phyloP scores from a whole-genome alignment of 306 rosid genomes.

The Albizia julibrissin region DNA sequence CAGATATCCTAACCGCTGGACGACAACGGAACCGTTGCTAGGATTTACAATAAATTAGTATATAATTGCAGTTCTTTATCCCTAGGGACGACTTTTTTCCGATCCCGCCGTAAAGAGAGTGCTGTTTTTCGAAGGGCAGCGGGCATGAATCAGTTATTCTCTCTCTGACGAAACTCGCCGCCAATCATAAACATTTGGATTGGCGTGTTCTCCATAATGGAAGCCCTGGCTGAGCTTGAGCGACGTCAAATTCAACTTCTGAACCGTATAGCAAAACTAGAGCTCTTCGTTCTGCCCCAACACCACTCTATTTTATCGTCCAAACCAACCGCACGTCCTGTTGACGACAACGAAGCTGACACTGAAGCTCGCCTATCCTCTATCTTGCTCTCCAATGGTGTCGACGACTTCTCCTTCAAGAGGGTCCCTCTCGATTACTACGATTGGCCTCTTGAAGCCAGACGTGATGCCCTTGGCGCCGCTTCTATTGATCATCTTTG shows the following conservation, averaged over 20 bases:
- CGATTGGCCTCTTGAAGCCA: constrained; percentile 79
- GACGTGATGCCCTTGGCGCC: constrained; percentile 70
- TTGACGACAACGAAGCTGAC: constrained; percentile 23
- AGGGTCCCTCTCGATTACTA: constrained; percentile 74
- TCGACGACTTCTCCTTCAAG: constrained; percentile 71
- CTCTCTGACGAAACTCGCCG: background rate
- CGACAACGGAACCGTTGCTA: constrained; percentile 62
- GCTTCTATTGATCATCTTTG: constrained; percentile 82
- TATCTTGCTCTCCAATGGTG: constrained; percentile 54
- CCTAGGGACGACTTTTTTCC: background rate
- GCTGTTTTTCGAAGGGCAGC: background rate
- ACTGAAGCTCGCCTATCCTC: constrained; percentile 73
- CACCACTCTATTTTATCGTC: constrained; percentile 9
- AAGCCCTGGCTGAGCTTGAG: constrained; percentile 53
- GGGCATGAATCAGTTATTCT: background rate
- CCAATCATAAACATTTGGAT: background rate
- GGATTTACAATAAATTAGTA: rapidly evolving
- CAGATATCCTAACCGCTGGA: constrained; percentile 99
- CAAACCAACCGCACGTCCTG: background rate
- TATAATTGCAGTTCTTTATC: rapidly evolving
- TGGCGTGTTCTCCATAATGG: constrained; percentile 37
- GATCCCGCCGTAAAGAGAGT: background rate
- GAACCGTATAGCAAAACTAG: constrained; percentile 57
- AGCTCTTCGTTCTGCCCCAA: constrained; percentile 37
- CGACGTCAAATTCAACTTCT: constrained; percentile 48